Conservation (phyloP, 768 basidiomycete genomes). For the Collybiopsis confluens region DNA sequence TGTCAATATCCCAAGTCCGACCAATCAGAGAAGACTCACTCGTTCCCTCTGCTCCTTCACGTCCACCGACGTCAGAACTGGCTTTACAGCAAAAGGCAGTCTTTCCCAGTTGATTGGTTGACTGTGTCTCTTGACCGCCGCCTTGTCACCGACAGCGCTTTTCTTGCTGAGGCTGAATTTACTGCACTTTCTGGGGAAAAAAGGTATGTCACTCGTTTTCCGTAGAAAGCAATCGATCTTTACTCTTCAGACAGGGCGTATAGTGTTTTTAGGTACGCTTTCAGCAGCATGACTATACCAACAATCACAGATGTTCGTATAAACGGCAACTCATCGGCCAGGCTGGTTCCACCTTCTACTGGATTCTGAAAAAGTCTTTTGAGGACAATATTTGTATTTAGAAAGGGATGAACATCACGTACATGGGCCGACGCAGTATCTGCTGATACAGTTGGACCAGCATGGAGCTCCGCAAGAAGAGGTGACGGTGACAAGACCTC, state of each 20-base stretch:
- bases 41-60: slow-evolving; percentile 53
- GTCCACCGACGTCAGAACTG: slow-evolving; percentile 62
- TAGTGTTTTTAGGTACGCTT: slow-evolving; percentile 75
- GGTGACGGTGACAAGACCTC: slow-evolving; percentile 71
- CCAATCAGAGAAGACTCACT: slow-evolving; percentile 41
- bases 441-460: slow-evolving; percentile 6
- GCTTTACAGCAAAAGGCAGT: slow-evolving; percentile 58
- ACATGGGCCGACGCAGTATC: background rate
- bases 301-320: slow-evolving; percentile 73
- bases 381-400: background rate
- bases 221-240: slow-evolving; percentile 20
- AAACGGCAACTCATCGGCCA: slow-evolving; percentile 25
- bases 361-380: background rate
- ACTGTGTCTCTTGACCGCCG: slow-evolving; percentile 60
- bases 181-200: slow-evolving; percentile 69
- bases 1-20: background rate
- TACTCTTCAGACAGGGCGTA: slow-evolving; percentile 93
- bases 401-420: background rate
- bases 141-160: slow-evolving; percentile 81
- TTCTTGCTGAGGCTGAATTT: slow-evolving; percentile 91
- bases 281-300: slow-evolving; percentile 83
- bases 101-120: slow-evolving; percentile 68
- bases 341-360: background rate
- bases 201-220: slow-evolving; percentile 1
- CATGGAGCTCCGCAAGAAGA: slow-evolving; percentile 56